phyloP scores from a whole-genome alignment of 495 filamentous ascomycete species.

The Thozetella sp. region DNA sequence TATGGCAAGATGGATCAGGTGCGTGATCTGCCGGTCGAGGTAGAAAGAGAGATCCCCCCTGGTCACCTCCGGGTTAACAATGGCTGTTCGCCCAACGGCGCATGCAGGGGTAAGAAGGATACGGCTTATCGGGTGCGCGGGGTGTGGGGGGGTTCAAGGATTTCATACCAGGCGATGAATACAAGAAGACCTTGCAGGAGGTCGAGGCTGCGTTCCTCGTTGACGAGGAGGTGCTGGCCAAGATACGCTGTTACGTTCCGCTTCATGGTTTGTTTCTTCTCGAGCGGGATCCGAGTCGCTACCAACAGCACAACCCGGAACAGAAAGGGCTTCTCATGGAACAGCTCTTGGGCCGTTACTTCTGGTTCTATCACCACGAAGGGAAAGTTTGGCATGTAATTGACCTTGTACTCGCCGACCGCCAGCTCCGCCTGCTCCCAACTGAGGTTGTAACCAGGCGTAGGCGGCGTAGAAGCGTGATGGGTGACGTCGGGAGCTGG shows the following conservation, averaged over 20 bases:
- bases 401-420: constrained; percentile 20
- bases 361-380: constrained; percentile 29
- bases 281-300: constrained; percentile 19
- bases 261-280: constrained; percentile 22
- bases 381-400: constrained; percentile 28
- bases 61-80: background rate
- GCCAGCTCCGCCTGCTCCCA: constrained; percentile 31
- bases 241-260: constrained; percentile 29
- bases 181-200: constrained; percentile 31
- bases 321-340: constrained; percentile 24
- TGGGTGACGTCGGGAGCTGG: background rate
- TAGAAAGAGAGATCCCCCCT: constrained; percentile 24
- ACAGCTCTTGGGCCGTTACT: constrained; percentile 18
- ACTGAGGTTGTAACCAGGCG: constrained; percentile 26
- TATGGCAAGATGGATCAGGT: constrained; percentile 26
- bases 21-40: constrained; percentile 24
- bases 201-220: constrained; percentile 27
- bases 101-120: background rate
- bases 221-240: constrained; percentile 26
- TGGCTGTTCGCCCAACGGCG: background rate
- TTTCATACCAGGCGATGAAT: constrained; percentile 27
- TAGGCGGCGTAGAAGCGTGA: constrained; percentile 1
- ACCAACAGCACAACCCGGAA: constrained; percentile 27
- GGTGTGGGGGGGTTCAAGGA: background rate
- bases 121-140: background rate